Evolutionary conservation across 495 filamentous ascomycete species (phyloP).

Genomic region (Pseudotulostoma volvatum): DNA sequence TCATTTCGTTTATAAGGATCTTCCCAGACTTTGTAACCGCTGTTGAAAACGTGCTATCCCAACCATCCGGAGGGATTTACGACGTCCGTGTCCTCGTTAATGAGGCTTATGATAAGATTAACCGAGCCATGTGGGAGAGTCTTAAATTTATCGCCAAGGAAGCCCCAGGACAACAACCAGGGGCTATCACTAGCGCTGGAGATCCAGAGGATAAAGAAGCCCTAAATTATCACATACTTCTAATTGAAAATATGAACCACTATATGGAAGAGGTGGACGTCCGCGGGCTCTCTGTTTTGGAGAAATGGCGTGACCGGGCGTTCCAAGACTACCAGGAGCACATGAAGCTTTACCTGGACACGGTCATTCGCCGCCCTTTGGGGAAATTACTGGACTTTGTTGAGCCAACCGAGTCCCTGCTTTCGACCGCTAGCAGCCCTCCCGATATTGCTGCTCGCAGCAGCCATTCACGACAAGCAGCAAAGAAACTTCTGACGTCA

Average conservation of each 20-base stretch:
- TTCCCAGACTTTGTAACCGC: constrained; percentile 73
- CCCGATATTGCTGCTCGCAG: constrained; percentile 51
- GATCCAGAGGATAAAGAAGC: constrained; percentile 87
- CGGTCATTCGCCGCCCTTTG: constrained; percentile 74
- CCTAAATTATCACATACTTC: constrained; percentile 86
- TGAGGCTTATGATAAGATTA: constrained; percentile 72
- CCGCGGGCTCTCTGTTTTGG: constrained; percentile 54
- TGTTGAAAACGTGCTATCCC: constrained; percentile 64
- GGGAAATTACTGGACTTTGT: constrained; percentile 83
- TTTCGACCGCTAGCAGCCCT: constrained; percentile 26
- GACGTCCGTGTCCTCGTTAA: constrained; percentile 64
- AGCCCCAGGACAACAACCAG: constrained; percentile 44
- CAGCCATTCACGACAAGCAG: constrained; percentile 59
- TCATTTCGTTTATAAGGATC: constrained; percentile 83
- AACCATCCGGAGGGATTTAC: constrained; percentile 35
- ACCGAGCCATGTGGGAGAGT: constrained; percentile 92
- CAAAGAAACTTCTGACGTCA: constrained; percentile 65
- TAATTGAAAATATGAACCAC: constrained; percentile 98
- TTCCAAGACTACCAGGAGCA: constrained; percentile 71
- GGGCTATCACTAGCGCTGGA: constrained; percentile 35
- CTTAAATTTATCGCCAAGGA: constrained; percentile 93
- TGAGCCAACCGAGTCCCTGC: constrained; percentile 61
- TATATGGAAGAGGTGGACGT: constrained; percentile 81
- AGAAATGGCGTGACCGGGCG: constrained; percentile 65
- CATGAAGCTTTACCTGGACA: constrained; percentile 67